Evolutionary conservation across 495 filamentous ascomycete species (phyloP).

Genomic region (Friedmanniomyces simplex): DNA sequence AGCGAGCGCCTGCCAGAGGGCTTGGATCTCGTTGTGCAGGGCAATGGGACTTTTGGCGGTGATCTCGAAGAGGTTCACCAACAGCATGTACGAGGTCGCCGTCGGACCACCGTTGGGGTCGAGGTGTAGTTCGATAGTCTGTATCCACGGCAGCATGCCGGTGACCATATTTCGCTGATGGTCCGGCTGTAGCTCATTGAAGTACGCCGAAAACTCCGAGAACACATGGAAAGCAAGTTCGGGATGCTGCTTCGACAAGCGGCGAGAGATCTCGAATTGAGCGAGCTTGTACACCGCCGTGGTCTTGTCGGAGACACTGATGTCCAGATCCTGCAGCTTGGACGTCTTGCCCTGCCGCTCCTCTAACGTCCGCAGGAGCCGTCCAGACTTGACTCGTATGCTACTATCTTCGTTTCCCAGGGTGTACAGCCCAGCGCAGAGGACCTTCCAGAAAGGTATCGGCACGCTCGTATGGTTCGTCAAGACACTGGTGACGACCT

Average conservation of each 20-base stretch:
- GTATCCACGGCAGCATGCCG: conserved; percentile 91
- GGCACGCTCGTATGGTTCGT: conserved; percentile 68
- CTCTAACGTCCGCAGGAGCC: conserved; percentile 71
- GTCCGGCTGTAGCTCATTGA: conserved; percentile 68
- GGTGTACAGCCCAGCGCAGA: conserved; percentile 80
- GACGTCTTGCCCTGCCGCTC: conserved; percentile 67
- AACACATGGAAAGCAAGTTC: conserved; percentile 88
- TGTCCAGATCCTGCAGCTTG: conserved; percentile 91
- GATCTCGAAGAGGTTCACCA: conserved; percentile 92
- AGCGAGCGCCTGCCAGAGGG: conserved; percentile 91
- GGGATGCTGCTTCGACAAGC: conserved; percentile 76
- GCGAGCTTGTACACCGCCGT: conserved; percentile 95
- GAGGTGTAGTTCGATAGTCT: conserved; percentile 84
- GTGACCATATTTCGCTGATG: conserved; percentile 90
- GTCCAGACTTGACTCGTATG: conserved; percentile 78
- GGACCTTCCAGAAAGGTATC: conserved; percentile 78
- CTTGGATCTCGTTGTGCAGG: conserved; percentile 92
- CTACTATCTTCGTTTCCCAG: conserved; percentile 82
- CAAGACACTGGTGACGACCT: conserved; percentile 78
- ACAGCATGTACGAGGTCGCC: conserved; percentile 82
- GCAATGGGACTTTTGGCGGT: conserved; percentile 82
- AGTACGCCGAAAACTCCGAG: conserved; percentile 85
- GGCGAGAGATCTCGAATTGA: conserved; percentile 89
- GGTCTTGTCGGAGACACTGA: conserved; percentile 96
- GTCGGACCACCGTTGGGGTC: conserved; percentile 89